These are phyloP conservation scores for Podospora sp. DNA, from an alignment of 495 filamentous ascomycete genomes.

Conservation along the genomic window DNA sequence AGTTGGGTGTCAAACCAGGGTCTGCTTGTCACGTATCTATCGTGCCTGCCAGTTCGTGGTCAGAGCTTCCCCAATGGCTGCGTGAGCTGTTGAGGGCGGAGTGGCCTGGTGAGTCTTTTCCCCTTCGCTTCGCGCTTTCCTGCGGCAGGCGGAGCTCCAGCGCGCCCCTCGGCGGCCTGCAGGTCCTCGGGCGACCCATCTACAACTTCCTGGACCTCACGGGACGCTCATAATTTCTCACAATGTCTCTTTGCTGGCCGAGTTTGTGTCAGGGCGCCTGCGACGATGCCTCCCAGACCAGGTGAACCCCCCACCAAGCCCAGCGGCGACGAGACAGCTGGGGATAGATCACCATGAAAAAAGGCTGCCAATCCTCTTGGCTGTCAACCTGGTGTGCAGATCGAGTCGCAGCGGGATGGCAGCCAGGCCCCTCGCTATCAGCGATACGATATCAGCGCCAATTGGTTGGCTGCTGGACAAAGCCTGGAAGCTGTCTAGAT, in stretches of 20 bases:
- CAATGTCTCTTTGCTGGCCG: not conserved
- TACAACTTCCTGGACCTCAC: not conserved
- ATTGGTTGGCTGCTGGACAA: constrained; percentile 1
- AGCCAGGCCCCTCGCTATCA: not conserved
- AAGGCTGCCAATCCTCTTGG: not conserved
- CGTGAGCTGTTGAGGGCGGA: constrained; percentile 1
- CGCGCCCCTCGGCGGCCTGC: constrained; percentile 10
- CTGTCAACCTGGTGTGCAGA: not conserved
- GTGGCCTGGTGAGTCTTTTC: constrained; percentile 14
- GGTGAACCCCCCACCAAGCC: not conserved
- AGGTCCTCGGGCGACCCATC: not conserved
- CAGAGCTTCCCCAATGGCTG: constrained; percentile 10
- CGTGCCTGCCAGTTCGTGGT: constrained; percentile 3
- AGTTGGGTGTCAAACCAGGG: constrained; percentile 14
- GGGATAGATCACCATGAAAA: constrained; percentile 4
- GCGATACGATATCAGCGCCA: not conserved
- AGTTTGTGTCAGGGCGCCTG: not conserved
- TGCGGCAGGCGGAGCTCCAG: constrained; percentile 15
- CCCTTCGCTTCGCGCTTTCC: constrained; percentile 21
- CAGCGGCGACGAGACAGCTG: not conserved
- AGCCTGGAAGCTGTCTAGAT: not conserved
- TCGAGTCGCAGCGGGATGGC: not conserved
- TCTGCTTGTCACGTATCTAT: constrained; percentile 14
- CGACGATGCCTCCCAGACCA: not conserved
- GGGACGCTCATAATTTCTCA: not conserved